Base-by-base conservation (phyloP, 169 alveolate species). In the Theileria parva region DNA sequence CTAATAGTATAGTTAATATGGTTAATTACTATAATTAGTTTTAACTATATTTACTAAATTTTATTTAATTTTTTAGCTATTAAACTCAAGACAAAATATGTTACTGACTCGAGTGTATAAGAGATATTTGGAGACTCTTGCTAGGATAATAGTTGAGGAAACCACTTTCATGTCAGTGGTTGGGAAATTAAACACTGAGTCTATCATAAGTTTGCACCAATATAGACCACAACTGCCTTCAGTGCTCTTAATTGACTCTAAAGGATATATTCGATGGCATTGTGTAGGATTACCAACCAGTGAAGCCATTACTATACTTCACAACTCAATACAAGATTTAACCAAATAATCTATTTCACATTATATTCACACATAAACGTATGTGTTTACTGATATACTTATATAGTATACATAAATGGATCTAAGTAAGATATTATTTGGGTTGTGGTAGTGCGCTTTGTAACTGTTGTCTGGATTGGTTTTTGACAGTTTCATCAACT, bases 401-500 rank as follows among this genome's bases (percentile, higher is more conserved):
- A n/a, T n/a, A n/a, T 32, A 32, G 53, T 44, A 44, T 44, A 13
- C n/a, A n/a, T n/a, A n/a, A n/a, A n/a, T n/a, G n/a, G 53, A 4
- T 4, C 8, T 44, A 5, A 2, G 53, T 44, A 44, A 11, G 15
- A 44, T 0, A 44, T 44, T 44, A 44, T 44, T 13, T 44, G 8
- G 53, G 53, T 8, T 44, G 53, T 44, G 53, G 53, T 44, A 44
- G 53, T 4, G 53, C 53, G 53, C 53, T 13, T 13, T 44, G 53
- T 13, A 44, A 80, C 28, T 28, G 74, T 27, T 64, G 44, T 44
- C 74, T 75, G 19, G 77, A 9, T 32, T 77, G 97, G 86, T 97
- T 96, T 79, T 93, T 96, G 48, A 98, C 96, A 13, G 99, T 98
- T 89, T 97, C 99, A 86, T 98, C 99, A 34, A 98, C 95, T 30